Conservation (phyloP, 2,329 filamentous ascomycete genomes). For the Claviceps africana region DNA sequence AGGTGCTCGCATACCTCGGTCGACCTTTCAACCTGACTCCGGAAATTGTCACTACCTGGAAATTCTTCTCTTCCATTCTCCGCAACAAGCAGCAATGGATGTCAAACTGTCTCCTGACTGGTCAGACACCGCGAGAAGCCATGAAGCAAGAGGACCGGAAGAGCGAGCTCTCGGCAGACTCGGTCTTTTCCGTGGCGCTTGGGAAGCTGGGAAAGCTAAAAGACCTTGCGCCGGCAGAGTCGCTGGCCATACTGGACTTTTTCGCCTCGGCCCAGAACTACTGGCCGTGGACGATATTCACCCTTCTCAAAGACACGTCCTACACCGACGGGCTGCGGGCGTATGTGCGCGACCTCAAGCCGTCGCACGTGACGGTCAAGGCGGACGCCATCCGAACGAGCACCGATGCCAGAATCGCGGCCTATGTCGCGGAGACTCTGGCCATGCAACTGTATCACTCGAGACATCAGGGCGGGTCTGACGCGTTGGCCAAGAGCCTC, state of each 20-base stretch:
- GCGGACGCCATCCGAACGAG: slow-evolving; percentile 42
- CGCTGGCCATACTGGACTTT: slow-evolving; percentile 70
- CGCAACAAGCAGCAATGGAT: slow-evolving; percentile 92
- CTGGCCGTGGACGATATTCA: slow-evolving; percentile 87
- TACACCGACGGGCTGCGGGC: slow-evolving; percentile 61
- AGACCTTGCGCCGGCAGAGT: slow-evolving; percentile 48
- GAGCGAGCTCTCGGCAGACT: slow-evolving; percentile 35
- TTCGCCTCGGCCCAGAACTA: slow-evolving; percentile 80
- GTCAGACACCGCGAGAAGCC: slow-evolving; percentile 66
- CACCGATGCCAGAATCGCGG: slow-evolving; percentile 57
- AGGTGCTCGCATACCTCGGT: slow-evolving; percentile 62
- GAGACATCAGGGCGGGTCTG: slow-evolving; percentile 57
- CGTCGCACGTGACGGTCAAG: slow-evolving; percentile 37
- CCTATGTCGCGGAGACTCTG: slow-evolving; percentile 73
- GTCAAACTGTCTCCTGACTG: slow-evolving; percentile 82
- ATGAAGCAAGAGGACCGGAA: slow-evolving; percentile 43
- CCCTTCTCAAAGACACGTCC: slow-evolving; percentile 55
- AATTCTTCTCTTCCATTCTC: slow-evolving; percentile 72
- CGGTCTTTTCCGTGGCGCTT: slow-evolving; percentile 63
- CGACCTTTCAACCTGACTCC: slow-evolving; percentile 53
- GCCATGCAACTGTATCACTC: slow-evolving; percentile 83
- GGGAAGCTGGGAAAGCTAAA: slow-evolving; percentile 53
- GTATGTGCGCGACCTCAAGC: slow-evolving; percentile 48
- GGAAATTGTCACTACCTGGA: slow-evolving; percentile 63
- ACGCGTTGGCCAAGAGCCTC: slow-evolving; percentile 53